Percentiles rank a stretch among this genome's conserved stretches.
These are phyloP conservation scores for Boletus insuetus DNA, from an alignment of 768 basidiomycete genomes.

Conservation along the genomic window DNA sequence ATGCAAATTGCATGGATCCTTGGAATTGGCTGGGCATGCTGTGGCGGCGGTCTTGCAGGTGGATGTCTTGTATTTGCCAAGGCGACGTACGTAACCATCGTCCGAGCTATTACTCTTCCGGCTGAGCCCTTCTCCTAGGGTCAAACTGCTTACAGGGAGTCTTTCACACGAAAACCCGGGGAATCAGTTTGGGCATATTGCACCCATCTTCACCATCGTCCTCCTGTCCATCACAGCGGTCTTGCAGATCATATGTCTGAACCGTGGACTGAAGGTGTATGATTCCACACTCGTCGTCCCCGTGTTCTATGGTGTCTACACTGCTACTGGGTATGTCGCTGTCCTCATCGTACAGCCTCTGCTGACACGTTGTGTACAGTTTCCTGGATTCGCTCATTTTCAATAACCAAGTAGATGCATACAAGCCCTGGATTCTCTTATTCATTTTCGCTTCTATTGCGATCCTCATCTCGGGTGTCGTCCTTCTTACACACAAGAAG, in stretches of 20 bases:
- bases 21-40: slow-evolving; percentile 92
- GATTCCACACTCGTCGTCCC: slow-evolving; percentile 92
- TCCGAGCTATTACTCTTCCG: not conserved
- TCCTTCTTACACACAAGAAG: slow-evolving; percentile 92
- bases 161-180: slow-evolving; percentile 78
- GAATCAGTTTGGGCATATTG: slow-evolving; percentile 82
- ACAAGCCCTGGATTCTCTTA: slow-evolving; percentile 84
- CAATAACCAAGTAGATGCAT: slow-evolving; percentile 83
- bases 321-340: slow-evolving; percentile 68
- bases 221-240: slow-evolving; percentile 70
- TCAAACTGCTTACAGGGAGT: slow-evolving; percentile 74
- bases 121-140: slow-evolving; percentile 40
- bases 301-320: slow-evolving; percentile 92
- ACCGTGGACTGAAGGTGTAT: slow-evolving; percentile 85
- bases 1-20: slow-evolving; percentile 85
- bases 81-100: slow-evolving; percentile 26
- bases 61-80: slow-evolving; percentile 84
- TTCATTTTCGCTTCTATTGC: slow-evolving; percentile 84
- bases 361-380: slow-evolving; percentile 27
- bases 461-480: slow-evolving; percentile 86
- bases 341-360: not conserved
- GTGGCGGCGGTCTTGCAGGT: slow-evolving; percentile 88
- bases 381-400: slow-evolving; percentile 73
- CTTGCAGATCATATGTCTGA: slow-evolving; percentile 87
- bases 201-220: slow-evolving; percentile 74